Conservation (phyloP, 345 rosid genomes). For the Mangifera indica region DNA sequence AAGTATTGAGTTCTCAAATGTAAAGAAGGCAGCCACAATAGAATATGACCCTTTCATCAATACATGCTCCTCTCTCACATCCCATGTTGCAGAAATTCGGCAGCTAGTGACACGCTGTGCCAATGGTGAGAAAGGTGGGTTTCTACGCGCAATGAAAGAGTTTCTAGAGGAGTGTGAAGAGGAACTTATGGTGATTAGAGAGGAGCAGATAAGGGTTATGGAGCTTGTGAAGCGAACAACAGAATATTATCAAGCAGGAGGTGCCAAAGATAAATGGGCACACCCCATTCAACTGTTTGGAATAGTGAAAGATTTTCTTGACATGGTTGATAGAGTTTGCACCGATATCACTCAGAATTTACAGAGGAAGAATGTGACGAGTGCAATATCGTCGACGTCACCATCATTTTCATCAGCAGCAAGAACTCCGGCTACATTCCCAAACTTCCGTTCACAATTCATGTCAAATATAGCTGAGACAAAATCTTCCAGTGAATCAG, state of each 20-base stretch:
- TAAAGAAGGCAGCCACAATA: slow-evolving; percentile 59
- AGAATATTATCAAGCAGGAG: slow-evolving; percentile 75
- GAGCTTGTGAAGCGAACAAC: slow-evolving; percentile 69
- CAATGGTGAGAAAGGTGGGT: slow-evolving; percentile 36
- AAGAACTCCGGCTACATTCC: slow-evolving; percentile 34
- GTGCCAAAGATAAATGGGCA: slow-evolving; percentile 37
- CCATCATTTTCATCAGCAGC: slow-evolving; percentile 25
- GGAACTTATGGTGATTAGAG: slow-evolving; percentile 52
- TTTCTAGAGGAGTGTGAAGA: slow-evolving; percentile 60
- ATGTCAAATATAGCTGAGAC: slow-evolving; percentile 32
- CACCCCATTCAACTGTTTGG: slow-evolving; percentile 59
- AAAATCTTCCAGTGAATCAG: slow-evolving; percentile 50
- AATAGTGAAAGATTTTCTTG: slow-evolving; percentile 74
- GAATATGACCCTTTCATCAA: slow-evolving; percentile 51
- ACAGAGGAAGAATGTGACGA: slow-evolving; percentile 38
- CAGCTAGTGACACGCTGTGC: slow-evolving; percentile 32
- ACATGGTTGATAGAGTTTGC: slow-evolving; percentile 72
- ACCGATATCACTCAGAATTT: slow-evolving; percentile 51
- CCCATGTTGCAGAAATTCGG: slow-evolving; percentile 43
- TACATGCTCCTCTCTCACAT: slow-evolving; percentile 42
- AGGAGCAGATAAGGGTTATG: slow-evolving; percentile 57
- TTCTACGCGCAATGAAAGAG: slow-evolving; percentile 57
- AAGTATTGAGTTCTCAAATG: slow-evolving; percentile 50
- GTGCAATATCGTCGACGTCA: slow-evolving; percentile 29
- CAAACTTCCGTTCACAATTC: slow-evolving; percentile 45